These are phyloP conservation scores for Picochlorum sp. DNA, from an alignment of 139 green algal species.

Conservation along the genomic window DNA sequence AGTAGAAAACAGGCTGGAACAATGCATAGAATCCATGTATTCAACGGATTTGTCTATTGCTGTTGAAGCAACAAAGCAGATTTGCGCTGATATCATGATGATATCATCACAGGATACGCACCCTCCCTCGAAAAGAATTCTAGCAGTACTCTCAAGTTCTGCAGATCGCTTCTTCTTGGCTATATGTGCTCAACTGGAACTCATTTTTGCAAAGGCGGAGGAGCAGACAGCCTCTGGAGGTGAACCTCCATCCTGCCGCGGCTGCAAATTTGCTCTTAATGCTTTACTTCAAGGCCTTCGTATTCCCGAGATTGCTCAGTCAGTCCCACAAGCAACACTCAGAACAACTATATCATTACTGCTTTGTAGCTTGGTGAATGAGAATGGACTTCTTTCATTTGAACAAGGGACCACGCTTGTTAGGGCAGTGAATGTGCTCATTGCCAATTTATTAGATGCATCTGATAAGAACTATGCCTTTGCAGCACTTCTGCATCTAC, in stretches of 20 bases:
- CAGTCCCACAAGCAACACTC: constrained; percentile 25
- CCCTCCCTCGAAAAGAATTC: constrained; percentile 15
- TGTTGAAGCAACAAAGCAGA: constrained; percentile 73
- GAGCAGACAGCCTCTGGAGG: constrained; percentile 1
- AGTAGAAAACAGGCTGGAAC: constrained; percentile 17
- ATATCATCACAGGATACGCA: not conserved
- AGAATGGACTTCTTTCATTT: constrained; percentile 32
- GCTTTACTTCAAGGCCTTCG: constrained; percentile 69
- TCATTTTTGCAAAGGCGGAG: constrained; percentile 24
- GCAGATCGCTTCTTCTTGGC: constrained; percentile 20
- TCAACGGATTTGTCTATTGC: constrained; percentile 26
- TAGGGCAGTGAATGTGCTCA: constrained; percentile 88
- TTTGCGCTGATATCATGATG: constrained; percentile 57
- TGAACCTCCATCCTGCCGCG: constrained; percentile 17
- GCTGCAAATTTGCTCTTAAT: constrained; percentile 91
- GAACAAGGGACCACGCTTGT: constrained; percentile 50
- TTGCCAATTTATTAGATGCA: constrained; percentile 87
- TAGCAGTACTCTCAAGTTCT: constrained; percentile 18
- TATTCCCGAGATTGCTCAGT: constrained; percentile 26
- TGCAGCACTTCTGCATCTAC: constrained; percentile 61
- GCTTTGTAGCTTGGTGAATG: constrained; percentile 59
- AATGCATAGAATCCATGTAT: constrained; percentile 10
- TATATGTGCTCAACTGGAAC: constrained; percentile 17
- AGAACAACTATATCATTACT: constrained; percentile 40
- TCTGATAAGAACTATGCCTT: constrained; percentile 65